Percentiles rank a stretch among this genome's conserved stretches.
phyloP scores from a whole-genome alignment of 179 eudicot genomes.

The Heliamphora pulchella region DNA sequence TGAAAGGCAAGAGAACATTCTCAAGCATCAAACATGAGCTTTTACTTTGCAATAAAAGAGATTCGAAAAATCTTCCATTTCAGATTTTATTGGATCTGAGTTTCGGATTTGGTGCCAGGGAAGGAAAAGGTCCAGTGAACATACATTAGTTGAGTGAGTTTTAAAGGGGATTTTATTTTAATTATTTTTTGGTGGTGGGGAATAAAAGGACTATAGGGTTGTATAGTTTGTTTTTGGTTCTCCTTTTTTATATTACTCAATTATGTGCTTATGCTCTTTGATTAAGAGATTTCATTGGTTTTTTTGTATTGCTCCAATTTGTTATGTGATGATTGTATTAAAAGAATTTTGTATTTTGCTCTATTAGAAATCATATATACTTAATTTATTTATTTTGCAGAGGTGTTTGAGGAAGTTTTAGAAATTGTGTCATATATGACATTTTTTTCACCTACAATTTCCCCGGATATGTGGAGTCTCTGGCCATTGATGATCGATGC shows the following conservation, averaged over 20 bases:
- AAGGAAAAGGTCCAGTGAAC: no score
- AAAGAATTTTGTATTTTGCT: not conserved
- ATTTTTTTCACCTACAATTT: slow-evolving; percentile 85
- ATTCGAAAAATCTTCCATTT: no score
- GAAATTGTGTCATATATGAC: slow-evolving; percentile 99
- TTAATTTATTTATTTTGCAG: slow-evolving; percentile 36
- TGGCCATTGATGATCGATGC: slow-evolving; percentile 99
- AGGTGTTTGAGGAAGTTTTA: slow-evolving; percentile 96
- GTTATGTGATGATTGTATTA: not conserved
- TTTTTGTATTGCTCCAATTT: not conserved
- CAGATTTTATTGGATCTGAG: no score
- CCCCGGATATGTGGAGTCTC: slow-evolving; percentile 96
- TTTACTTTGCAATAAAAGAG: no score
- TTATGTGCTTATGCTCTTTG: not conserved
- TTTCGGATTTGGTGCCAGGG: no score
- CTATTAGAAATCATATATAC: not conserved
- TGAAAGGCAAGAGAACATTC: no score
- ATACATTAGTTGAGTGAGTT: no score
- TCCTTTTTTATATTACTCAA: not conserved
- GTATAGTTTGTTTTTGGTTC: not conserved
- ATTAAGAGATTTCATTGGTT: not conserved
- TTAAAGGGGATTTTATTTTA: no score
- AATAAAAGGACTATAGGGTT: not conserved
- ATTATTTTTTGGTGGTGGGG: no score
- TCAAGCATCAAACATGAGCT: no score